Percentiles rank a stretch among this genome's conserved stretches.
Conservation (phyloP, 495 filamentous ascomycete genomes). For the Rhizodiscina lignyota region DNA sequence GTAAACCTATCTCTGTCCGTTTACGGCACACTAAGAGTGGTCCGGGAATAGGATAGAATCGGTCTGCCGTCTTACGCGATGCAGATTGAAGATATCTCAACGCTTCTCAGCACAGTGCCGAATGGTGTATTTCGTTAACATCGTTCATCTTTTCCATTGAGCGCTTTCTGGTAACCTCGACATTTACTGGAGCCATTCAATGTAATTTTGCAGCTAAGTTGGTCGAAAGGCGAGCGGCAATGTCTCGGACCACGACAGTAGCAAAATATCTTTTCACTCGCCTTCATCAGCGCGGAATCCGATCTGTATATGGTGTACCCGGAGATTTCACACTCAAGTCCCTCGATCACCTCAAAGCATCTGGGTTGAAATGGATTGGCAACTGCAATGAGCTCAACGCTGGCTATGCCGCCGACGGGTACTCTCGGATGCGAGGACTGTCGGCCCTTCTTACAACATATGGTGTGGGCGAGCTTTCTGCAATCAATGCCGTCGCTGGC, state of each 20-base stretch:
- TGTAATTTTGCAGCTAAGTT: too few relatives aligned
- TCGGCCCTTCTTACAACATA: constrained; percentile 63
- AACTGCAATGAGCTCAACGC: constrained; percentile 73
- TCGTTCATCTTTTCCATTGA: too few relatives aligned
- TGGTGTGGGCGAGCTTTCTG: constrained; percentile 65
- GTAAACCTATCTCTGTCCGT: too few relatives aligned
- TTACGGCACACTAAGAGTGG: too few relatives aligned
- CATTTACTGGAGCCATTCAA: too few relatives aligned
- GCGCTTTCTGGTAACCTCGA: too few relatives aligned
- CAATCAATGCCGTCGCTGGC: constrained; percentile 36
- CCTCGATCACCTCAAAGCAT: constrained; percentile 47
- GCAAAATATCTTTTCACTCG: constrained; percentile 52
- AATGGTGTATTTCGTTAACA: too few relatives aligned
- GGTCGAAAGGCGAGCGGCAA: too few relatives aligned
- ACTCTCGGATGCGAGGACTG: constrained; percentile 57
- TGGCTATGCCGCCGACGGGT: constrained; percentile 70
- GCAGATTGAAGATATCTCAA: too few relatives aligned
- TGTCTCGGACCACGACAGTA: constrained; percentile 10
- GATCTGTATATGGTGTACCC: constrained; percentile 26
- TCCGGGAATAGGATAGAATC: too few relatives aligned
- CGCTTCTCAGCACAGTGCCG: too few relatives aligned
- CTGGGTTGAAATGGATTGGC: constrained; percentile 57
- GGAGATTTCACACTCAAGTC: constrained; percentile 62
- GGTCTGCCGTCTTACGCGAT: too few relatives aligned
- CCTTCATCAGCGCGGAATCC: constrained; percentile 50